Conservation (phyloP, 2,329 filamentous ascomycete genomes). For the Immersiporthe knoxdaviesiana region DNA sequence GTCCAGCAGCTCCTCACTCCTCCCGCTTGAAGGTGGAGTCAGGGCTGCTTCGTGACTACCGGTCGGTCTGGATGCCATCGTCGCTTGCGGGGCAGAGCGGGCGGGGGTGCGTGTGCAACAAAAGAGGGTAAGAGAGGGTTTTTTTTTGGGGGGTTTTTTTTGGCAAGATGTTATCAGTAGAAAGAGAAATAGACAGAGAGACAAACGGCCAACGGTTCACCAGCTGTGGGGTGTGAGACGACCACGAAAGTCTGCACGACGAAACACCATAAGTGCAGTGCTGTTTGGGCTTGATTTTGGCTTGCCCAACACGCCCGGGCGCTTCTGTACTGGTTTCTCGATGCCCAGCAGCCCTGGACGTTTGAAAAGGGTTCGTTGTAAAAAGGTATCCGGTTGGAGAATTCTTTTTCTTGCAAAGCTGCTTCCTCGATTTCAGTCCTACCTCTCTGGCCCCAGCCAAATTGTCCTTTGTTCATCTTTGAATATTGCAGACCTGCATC, state of each 20-base stretch:
- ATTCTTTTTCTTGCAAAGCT: neutral
- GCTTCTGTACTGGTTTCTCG: neutral
- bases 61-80: neutral
- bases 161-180: neutral
- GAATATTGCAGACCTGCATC: neutral
- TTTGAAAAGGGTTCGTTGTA: neutral
- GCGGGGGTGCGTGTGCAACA: neutral
- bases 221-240: neutral
- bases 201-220: too few species aligned
- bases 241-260: neutral
- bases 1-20: neutral
- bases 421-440: neutral
- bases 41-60: neutral
- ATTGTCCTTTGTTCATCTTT: neutral
- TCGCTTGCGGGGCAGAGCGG: neutral
- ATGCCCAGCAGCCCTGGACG: neutral
- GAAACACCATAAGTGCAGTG: constrained; percentile 1
- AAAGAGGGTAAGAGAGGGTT: neutral
- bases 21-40: neutral
- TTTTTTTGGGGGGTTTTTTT: too few species aligned
- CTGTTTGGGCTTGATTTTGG: neutral
- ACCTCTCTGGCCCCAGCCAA: neutral
- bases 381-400: neutral
- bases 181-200: neutral
- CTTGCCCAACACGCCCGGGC: neutral